Evolutionary conservation across 257 asterid species (phyloP), one percentile per base, ranked within the genome.

Genomic region (Scutellaria barbata): DNA sequence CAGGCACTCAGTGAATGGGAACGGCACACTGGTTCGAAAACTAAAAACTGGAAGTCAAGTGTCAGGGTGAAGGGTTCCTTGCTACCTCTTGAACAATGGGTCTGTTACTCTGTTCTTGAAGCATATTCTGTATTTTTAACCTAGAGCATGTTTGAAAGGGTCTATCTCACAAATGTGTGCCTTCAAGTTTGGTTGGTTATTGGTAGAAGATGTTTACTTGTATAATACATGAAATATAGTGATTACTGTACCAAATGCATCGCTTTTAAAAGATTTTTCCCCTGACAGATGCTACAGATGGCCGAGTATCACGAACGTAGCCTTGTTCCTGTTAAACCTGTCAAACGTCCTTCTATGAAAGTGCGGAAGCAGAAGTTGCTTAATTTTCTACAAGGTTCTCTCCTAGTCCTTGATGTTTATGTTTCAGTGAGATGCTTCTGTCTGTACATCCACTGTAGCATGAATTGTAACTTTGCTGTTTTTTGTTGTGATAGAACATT

Each of bases 1-100:
- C 94, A 82, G 86, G 85, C 96, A 69, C 95, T 95, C 63, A 92
- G 92, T 76, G 96, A 89, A 74, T 95, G 99, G 99, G 98, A 86
- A 79, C 81, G 95, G 64, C 99, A 95, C 82, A 92, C 97, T 7
- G 99, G 98, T 53, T 87, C 89, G 58, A 92, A 71, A 84, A 73
- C 80, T 12, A 95, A 88, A 80, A 88, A 92, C 81, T 95, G 99
- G 99, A 95, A 84, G 83, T 77, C 95, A 50, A 92, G 97, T 84
- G 90, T 95, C 73, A 83, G 81, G 82, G 96, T 95, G 78, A 95
- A 92, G 78, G 92, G 89, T 70, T 87, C 98, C 79, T 74, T 85
- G 83, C 57, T 85, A 59, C 92, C 94, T 39, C 98, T 95, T 30
- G 99, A 92, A 77, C 95, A 92, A 75, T 92, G 99, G 99, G 99